Evolutionary conservation across 1,284 basidiomycete genomes (phyloP).

Genomic region (Boletellus deceptivus): DNA sequence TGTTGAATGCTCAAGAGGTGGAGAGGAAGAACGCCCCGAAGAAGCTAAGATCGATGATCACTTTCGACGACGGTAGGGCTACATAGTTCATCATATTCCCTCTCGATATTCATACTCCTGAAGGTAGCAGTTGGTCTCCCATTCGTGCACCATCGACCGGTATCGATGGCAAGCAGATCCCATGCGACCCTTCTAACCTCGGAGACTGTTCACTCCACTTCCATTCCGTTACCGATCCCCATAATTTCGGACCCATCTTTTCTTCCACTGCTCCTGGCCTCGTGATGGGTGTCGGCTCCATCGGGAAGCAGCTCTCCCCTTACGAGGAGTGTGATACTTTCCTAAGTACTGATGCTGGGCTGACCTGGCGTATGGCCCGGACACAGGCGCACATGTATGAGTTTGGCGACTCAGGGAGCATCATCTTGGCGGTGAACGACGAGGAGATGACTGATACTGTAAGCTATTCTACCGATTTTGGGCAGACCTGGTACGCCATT

Average conservation of each 20-base stretch:
- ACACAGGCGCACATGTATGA: constrained; percentile 90
- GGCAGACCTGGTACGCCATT: constrained; percentile 71
- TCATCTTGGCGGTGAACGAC: constrained; percentile 86
- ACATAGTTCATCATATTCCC: too few species aligned
- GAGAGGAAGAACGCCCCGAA: constrained; percentile 65
- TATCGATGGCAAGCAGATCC: constrained; percentile 56
- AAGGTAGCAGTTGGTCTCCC: constrained; percentile 74
- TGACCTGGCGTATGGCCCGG: constrained; percentile 81
- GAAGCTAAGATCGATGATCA: constrained; percentile 75
- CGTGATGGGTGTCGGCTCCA: constrained; percentile 91
- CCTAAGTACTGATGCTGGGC: constrained; percentile 85
- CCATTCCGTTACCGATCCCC: constrained; percentile 86
- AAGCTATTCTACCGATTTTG: constrained; percentile 84
- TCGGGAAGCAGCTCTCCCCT: constrained; percentile 68
- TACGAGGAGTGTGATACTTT: constrained; percentile 96
- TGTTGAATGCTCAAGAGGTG: constrained; percentile 80
- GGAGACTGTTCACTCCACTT: constrained; percentile 83
- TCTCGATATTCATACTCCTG: background rate
- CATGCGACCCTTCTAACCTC: constrained; percentile 59
- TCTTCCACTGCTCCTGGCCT: constrained; percentile 93
- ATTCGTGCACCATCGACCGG: constrained; percentile 66
- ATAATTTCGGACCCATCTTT: constrained; percentile 93
- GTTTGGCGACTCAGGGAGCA: constrained; percentile 88
- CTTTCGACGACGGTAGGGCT: constrained; percentile 82
- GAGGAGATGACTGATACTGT: constrained; percentile 77